These are phyloP conservation scores for Raphidocelis subcapitata DNA, from an alignment of 139 green algal genomes.

Conservation along the genomic window DNA sequence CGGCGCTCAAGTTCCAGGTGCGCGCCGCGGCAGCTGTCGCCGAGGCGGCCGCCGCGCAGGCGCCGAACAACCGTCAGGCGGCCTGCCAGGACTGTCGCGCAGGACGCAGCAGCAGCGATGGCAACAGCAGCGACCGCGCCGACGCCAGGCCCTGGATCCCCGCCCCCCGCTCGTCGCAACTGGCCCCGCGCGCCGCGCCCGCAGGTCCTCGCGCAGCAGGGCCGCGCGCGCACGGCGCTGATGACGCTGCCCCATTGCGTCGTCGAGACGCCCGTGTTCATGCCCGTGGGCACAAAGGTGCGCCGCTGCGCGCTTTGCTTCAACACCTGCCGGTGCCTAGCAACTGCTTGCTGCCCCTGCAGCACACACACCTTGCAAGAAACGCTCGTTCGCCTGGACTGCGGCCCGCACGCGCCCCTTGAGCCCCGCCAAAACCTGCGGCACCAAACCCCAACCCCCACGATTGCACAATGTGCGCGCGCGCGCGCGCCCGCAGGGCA, in stretches of 20 bases:
- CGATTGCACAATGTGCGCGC: no score
- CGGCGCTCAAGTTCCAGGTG: conserved; percentile 53
- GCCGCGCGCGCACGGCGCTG: conserved; percentile 62
- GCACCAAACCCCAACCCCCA: no score
- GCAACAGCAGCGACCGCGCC: background rate
- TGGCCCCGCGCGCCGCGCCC: background rate
- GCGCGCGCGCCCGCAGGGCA: conserved; percentile 31
- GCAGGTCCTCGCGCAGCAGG: conserved; percentile 71
- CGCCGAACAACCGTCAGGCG: no score
- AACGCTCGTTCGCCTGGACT: background rate
- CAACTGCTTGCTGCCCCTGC: background rate
- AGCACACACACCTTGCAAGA: background rate
- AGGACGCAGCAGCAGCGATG: background rate
- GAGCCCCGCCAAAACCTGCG: background rate
- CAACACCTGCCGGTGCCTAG: no score
- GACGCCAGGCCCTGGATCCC: background rate
- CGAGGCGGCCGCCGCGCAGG: no score
- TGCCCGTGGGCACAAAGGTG: conserved; percentile 98
- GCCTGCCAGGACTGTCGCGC: background rate
- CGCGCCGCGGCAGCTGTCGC: background rate
- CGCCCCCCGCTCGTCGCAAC: background rate
- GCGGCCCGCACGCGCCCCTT: background rate
- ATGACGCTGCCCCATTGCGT: conserved; percentile 88
- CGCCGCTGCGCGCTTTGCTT: background rate
- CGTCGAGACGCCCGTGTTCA: conserved; percentile 97